These are phyloP conservation scores for Lichtheimia hyalospora DNA, from an alignment of 371 early-diverging fungal genomes.

Conservation along the genomic window DNA sequence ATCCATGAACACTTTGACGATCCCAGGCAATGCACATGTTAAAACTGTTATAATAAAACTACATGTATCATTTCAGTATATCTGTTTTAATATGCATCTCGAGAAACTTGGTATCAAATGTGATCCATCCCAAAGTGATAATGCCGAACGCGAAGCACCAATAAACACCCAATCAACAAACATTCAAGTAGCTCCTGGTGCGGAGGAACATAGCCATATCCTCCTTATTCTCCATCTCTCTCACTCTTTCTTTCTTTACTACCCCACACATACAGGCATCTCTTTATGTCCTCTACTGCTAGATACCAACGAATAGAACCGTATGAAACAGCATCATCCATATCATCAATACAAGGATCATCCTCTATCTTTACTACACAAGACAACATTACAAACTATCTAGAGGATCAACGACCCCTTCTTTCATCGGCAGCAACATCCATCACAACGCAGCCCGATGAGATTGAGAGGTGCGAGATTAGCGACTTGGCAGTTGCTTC, in stretches of 20 bases:
- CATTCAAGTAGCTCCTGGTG: too few relatives aligned
- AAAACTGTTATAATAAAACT: too few relatives aligned
- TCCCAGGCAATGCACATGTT: too few relatives aligned
- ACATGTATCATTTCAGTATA: too few relatives aligned
- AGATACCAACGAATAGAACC: conserved; percentile 32
- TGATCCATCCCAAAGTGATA: too few relatives aligned
- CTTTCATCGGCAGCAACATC: conserved; percentile 21
- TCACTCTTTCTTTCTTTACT: conserved; percentile 1
- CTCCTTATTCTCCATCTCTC: conserved; percentile 2
- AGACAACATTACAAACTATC: conserved; percentile 3
- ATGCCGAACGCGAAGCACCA: too few relatives aligned
- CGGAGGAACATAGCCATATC: background rate
- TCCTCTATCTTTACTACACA: conserved; percentile 18
- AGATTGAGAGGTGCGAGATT: background rate
- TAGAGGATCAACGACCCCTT: conserved; percentile 26
- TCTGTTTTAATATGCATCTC: too few relatives aligned
- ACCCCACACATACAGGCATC: background rate
- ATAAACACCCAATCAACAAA: too few relatives aligned
- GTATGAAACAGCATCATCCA: conserved; percentile 28
- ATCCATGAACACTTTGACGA: too few relatives aligned
- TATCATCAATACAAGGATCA: conserved; percentile 23
- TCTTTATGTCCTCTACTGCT: conserved; percentile 12
- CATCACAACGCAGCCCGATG: background rate
- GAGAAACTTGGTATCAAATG: too few relatives aligned
- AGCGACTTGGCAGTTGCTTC: conserved; percentile 25